A percentile compares a stretch with the other conserved stretches of the same genome.
These are phyloP conservation scores for Murraya koenigii DNA, from an alignment of 345 rosid species.

Conservation along the genomic window DNA sequence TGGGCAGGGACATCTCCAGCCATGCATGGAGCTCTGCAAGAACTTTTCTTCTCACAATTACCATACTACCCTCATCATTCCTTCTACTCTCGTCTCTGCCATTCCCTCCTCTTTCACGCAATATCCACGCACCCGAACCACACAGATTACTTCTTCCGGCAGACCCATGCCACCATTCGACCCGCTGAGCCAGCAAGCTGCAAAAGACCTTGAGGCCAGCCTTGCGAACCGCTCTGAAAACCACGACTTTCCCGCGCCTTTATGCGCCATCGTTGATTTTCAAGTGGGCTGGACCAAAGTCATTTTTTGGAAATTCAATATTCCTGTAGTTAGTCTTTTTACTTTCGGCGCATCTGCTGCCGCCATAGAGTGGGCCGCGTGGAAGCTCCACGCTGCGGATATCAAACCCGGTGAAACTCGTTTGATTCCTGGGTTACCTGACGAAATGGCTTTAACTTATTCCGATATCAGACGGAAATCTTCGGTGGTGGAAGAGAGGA, in stretches of 20 bases:
- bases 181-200: conserved; percentile 9
- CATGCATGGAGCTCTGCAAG: conserved; percentile 36
- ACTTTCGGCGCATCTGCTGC: conserved; percentile 51
- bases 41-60: conserved; percentile 15
- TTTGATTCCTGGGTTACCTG: conserved; percentile 36
- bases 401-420: conserved; percentile 36
- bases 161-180: not conserved
- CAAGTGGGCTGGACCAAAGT: conserved; percentile 37
- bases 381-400: conserved; percentile 31
- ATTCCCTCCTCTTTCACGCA: conserved; percentile 24
- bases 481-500: conserved; percentile 14
- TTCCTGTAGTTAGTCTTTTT: conserved; percentile 36
- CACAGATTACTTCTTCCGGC: conserved; percentile 6
- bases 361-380: conserved; percentile 42
- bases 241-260: conserved; percentile 17
- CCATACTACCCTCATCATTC: conserved; percentile 19
- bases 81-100: conserved; percentile 19
- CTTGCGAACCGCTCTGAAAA: conserved; percentile 5
- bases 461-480: conserved; percentile 34
- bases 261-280: conserved; percentile 42
- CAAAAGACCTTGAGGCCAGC: conserved; percentile 25
- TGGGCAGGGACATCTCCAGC: conserved; percentile 35
- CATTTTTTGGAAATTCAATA: conserved; percentile 22
- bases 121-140: conserved; percentile 12
- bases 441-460: conserved; percentile 36